Base-by-base conservation (phyloP, 1,284 basidiomycete species). In the Naganishia sp. region DNA sequence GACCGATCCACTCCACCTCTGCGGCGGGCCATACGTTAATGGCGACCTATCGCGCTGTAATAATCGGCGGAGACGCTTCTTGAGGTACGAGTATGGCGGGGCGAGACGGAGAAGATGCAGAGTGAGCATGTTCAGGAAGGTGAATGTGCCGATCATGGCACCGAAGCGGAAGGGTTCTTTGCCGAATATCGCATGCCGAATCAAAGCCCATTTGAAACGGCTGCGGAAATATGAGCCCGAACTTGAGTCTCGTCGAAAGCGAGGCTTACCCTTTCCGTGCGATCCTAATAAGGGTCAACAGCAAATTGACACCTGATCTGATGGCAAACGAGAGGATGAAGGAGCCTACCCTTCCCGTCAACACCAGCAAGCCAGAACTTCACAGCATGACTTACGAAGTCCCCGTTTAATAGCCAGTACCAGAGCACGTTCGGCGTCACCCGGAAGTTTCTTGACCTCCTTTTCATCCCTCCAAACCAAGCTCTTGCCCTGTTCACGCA, bases 111-210 rank as follows among this genome's bases (percentile, higher is more conserved):
- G 84, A 0, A 87, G 82, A 73, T 95, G 94, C 7, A 94, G 83
- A 28, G 92, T 83, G 72, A 88, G 84, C 71, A 91, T 94, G 81
- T 94, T 91, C 18, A 92, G 73, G 15, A 87, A 84, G 7, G 89
- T 89, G 72, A 92, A 93, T 0, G 88, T 86, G 2, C 90, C 91
- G 39, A 95, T 82, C 90, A 93, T 94, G 0, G 87, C 86, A 7
- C 88, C 90, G 69, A 94, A 93, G 36, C 92, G 83, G 73, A 88
- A 84, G 0, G 90, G 87, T 73, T 94, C 92, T 53, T 81, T 72
- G 0, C 91, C 92, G 71, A 94, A 88, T 45, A 94, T 80, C 0
- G 91, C 91, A 77, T 85, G 87, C 1, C 87, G 84, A 53, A 94
- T 82, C 31, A 90, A 74, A 3, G 84, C 43, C 77, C 15, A 89